Evolutionary conservation across 2,329 filamentous ascomycete species (phyloP).

Genomic region (Sporothrix schenckii): DNA sequence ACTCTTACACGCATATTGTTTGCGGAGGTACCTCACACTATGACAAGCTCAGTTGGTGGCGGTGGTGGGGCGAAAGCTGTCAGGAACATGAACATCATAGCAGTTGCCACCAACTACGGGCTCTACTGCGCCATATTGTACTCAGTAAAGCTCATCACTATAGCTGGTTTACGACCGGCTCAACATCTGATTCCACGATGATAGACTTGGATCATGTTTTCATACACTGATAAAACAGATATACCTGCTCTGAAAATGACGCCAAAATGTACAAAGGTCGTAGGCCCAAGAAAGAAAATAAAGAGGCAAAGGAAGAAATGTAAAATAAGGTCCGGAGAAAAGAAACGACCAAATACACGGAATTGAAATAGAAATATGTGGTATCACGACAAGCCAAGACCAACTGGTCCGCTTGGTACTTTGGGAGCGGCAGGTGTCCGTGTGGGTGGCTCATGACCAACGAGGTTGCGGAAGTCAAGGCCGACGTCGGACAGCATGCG

Average conservation of each 20-base stretch:
- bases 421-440: constrained; percentile 35
- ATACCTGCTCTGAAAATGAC: neutral
- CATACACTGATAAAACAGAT: neutral
- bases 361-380: neutral
- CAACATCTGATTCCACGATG: neutral
- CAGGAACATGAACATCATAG: constrained; percentile 8
- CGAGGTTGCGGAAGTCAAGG: constrained; percentile 82
- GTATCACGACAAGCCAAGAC: constrained; percentile 47
- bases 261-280: neutral
- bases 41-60: neutral
- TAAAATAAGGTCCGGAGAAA: neutral
- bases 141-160: neutral
- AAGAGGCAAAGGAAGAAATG: neutral
- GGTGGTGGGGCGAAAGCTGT: constrained; percentile 16
- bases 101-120: constrained; percentile 9
- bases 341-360: neutral
- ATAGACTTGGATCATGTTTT: neutral
- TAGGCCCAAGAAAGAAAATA: neutral
- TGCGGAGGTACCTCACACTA: neutral
- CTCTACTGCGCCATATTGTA: neutral
- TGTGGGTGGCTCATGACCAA: constrained; percentile 61
- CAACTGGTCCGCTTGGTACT: constrained; percentile 43
- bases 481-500: constrained; percentile 80
- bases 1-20: neutral
- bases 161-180: neutral